Base-by-base conservation (phyloP, 441 rosid genomes). In the Syzygium malaccense region DNA sequence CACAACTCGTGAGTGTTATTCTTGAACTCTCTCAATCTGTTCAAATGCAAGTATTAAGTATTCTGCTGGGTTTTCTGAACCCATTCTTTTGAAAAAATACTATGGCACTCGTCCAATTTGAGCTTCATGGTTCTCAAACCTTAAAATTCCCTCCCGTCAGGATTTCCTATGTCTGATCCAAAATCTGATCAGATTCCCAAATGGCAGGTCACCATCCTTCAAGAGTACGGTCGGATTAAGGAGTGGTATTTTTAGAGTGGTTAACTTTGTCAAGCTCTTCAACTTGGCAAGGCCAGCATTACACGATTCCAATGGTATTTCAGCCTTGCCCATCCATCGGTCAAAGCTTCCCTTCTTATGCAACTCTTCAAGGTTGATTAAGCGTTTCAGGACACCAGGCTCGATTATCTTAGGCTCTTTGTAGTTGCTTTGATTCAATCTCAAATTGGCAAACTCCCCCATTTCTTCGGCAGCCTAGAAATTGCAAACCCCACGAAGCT, bases 381-480 rank as follows among this genome's bases (percentile, higher is more conserved):
- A 60, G 18, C 66, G 0, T 0, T 5, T 12, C 7, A 60, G 28
- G 66, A 60, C 66, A 28, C 0, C 4, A 0, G 66, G 66, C 32
- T 60, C 66, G 0, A 60, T 60, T 60, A 60, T 5, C 0, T 60
- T 7, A 28, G 13, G 66, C 66, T 28, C 28, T 60, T 60, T 60
- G 32, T 30, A 60, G 30, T 60, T 2, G 8, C 66, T 60, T 28
- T 28, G 32, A 60, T 60, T 60, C 32, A 28, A 14, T 60, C 66
- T 60, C 32, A 60, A 28, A 0, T 28, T 60, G 17, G 14, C 2
- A 60, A 60, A 32, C 28, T 60, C 30, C 66, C 18, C 66, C 66
- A 60, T 13, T 60, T 60, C 66, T 28, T 5, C 13, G 66, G 8
- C 8, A 58, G 32, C 66, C 66, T 58, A 58, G 66, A 58, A 58